Conservation (phyloP, 257 asterid species). For the Lithospermum erythrorhizon region DNA sequence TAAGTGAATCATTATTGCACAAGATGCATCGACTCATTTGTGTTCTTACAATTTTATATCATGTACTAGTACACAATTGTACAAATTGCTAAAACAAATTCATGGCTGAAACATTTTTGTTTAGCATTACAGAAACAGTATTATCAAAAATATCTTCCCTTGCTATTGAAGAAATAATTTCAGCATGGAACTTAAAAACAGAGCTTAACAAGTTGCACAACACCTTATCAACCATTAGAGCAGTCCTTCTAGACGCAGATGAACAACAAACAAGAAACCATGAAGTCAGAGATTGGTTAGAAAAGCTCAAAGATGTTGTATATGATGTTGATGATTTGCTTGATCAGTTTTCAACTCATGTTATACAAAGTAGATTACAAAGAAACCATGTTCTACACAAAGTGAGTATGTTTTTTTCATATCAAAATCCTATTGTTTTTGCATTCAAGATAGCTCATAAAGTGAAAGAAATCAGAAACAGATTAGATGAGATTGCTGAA, state of each 20-base stretch:
- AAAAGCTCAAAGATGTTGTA: conserved; percentile 40
- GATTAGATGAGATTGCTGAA: conserved; percentile 32
- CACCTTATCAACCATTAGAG: conserved; percentile 39
- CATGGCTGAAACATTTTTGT: conserved; percentile 39
- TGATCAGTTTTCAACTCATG: conserved; percentile 24
- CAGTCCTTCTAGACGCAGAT: conserved; percentile 38
- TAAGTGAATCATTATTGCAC: too few relatives aligned
- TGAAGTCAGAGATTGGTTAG: conserved; percentile 39
- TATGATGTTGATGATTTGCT: conserved; percentile 36
- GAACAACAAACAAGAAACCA: conserved; percentile 31
- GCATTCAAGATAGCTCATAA: conserved; percentile 28
- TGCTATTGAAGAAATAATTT: conserved; percentile 21
- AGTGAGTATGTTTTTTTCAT: conserved; percentile 27
- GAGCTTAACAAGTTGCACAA: conserved; percentile 28
- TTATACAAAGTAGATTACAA: conserved; percentile 7
- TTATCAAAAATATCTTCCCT: conserved; percentile 24
- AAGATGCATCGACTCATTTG: too few relatives aligned
- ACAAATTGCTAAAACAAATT: too few relatives aligned
- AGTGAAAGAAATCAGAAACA: conserved; percentile 20
- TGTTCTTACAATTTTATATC: too few relatives aligned
- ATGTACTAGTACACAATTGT: too few relatives aligned
- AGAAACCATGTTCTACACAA: conserved; percentile 9
- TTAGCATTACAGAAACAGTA: conserved; percentile 30
- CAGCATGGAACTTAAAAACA: conserved; percentile 27
- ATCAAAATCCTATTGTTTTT: conserved; percentile 16